Evolutionary conservation across 2,329 filamentous ascomycete genomes (phyloP).

Genomic region (Clarireedia homoeocarpa): DNA sequence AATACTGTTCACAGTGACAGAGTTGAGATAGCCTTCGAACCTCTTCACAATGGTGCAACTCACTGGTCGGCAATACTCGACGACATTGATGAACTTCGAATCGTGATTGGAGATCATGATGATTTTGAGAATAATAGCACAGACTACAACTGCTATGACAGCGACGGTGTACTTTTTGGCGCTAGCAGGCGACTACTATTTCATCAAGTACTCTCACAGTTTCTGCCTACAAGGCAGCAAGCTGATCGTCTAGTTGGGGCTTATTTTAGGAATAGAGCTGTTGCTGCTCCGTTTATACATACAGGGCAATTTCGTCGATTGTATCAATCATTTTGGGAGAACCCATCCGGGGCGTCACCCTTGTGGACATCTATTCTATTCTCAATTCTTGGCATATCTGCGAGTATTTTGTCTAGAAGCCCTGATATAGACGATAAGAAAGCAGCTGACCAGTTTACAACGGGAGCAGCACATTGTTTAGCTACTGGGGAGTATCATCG

Average conservation of each 20-base stretch:
- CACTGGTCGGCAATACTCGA: constrained; percentile 21
- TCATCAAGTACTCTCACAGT: constrained; percentile 14
- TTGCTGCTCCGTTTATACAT: constrained; percentile 19
- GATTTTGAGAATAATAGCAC: background rate
- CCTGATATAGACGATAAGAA: background rate
- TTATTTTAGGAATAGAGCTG: constrained; percentile 15
- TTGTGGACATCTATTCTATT: constrained; percentile 24
- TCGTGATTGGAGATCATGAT: background rate
- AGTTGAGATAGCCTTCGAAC: constrained; percentile 5
- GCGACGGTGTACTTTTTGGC: background rate
- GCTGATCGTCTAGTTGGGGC: constrained; percentile 16
- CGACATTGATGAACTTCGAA: constrained; percentile 18
- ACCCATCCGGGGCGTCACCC: constrained; percentile 10
- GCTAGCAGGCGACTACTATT: background rate
- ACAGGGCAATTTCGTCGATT: constrained; percentile 18
- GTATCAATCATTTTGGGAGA: constrained; percentile 19
- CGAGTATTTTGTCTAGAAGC: constrained; percentile 3
- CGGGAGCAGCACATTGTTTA: constrained; percentile 39
- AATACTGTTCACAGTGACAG: background rate
- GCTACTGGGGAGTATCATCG: constrained; percentile 42
- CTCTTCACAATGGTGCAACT: constrained; percentile 11
- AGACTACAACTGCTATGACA: background rate
- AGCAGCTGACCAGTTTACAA: constrained; percentile 3
- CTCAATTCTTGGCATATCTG: constrained; percentile 17
- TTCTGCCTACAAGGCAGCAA: constrained; percentile 15